Percentiles rank a stretch among this genome's conserved stretches.
These are phyloP conservation scores for Coemansia sp. DNA, from an alignment of 192 early-diverging fungal genomes.

Conservation along the genomic window DNA sequence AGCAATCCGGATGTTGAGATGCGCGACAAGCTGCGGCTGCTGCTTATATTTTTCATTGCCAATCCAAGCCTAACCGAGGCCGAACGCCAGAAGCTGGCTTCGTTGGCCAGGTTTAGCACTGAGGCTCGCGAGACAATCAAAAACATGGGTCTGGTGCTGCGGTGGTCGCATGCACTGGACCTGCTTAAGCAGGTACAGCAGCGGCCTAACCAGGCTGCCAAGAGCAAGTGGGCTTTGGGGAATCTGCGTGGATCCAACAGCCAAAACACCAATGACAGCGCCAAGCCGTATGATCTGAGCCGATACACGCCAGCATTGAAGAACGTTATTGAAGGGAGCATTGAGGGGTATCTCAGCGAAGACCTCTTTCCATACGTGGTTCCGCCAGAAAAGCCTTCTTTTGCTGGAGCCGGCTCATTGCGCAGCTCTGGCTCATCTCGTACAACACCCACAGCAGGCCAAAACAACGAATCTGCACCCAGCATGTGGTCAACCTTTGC, in stretches of 20 bases:
- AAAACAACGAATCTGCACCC: slow-evolving; percentile 24
- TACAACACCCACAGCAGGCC: slow-evolving; percentile 16
- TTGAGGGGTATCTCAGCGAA: slow-evolving; percentile 48
- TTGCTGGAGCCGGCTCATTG: slow-evolving; percentile 16
- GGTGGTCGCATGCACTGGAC: slow-evolving; percentile 52
- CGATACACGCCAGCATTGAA: slow-evolving; percentile 49
- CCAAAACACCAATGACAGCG: slow-evolving; percentile 18
- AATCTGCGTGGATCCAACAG: slow-evolving; percentile 24
- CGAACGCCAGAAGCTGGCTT: slow-evolving; percentile 47
- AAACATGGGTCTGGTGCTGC: slow-evolving; percentile 50
- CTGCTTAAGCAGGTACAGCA: slow-evolving; percentile 43
- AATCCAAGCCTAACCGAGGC: slow-evolving; percentile 45
- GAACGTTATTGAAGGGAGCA: slow-evolving; percentile 38
- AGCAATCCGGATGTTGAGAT: slow-evolving; percentile 48
- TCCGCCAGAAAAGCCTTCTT: slow-evolving; percentile 45
- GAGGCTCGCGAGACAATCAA: slow-evolving; percentile 47
- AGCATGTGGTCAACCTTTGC: slow-evolving; percentile 53
- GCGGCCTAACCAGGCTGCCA: slow-evolving; percentile 30
- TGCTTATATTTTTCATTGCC: slow-evolving; percentile 45
- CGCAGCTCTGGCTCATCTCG: slow-evolving; percentile 23
- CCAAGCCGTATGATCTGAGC: slow-evolving; percentile 44
- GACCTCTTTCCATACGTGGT: slow-evolving; percentile 54
- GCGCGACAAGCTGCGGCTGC: slow-evolving; percentile 46
- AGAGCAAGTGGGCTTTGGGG: slow-evolving; percentile 49
- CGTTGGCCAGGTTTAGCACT: slow-evolving; percentile 47